Base-by-base conservation (phyloP, 441 rosid genomes). In the Arabidopsis hybrid region DNA sequence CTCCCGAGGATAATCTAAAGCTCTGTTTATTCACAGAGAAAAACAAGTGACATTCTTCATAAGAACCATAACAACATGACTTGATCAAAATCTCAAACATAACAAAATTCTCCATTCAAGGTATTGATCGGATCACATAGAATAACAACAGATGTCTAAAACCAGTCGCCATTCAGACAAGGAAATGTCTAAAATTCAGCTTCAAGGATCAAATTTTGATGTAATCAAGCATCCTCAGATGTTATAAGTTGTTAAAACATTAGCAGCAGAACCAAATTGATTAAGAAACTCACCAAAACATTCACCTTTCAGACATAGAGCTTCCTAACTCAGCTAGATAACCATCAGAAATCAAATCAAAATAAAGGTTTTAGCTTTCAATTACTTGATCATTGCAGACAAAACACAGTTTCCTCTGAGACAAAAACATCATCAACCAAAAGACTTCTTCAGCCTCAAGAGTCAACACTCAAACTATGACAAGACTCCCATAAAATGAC, bases 1-100 rank as follows among this genome's bases (percentile, higher is more conserved):
- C 75, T 89, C 91, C 59, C 89, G 82, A 0, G 90, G 91, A 60
- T 80, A 79, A 83, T 87, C 93, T 40, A 88, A 75, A 55, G 93
- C 93, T 76, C 91, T 89, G 84, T 67, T 69, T 61, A 78, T 39
- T 42, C 60, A 73, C 29, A 65, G 0, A 21, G 50, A 51, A 16
- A 9, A 36, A 65, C 55, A 26, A 61, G 69, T 21, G 6, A 14
- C 52, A 75, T 16, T 13, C 40, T 39, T 36, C 16, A 59, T 61
- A 36, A 18, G 32, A 52, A 58, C 21, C 36, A 65, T 1, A 11
- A 29, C 45, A n/a, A 11, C 14, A 35, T 18, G 0, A 26, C 16
- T 36, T 57, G 13, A 35, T 47, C 4, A 36, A 56, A 46, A 36
- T 8, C 42, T 8, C 45, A 40, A 38, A 62, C 16, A 16, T 56